Evolutionary conservation across 140 eudicot species (phyloP).

Genomic region (Bidens hawaiensis): DNA sequence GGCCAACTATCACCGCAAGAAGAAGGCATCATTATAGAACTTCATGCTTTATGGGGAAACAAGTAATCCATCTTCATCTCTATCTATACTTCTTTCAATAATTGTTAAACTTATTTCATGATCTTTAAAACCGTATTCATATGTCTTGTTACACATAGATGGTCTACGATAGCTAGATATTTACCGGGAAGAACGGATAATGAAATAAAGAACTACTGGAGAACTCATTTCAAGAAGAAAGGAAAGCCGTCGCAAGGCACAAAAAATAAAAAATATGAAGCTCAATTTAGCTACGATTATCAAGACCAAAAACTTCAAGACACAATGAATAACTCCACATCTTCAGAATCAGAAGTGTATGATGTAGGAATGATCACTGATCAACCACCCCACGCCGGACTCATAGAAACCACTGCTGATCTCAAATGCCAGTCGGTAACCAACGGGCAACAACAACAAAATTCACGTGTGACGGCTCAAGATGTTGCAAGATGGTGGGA

Average conservation of each 20-base stretch:
- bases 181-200: constrained; percentile 77
- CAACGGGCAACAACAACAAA: constrained; percentile 12
- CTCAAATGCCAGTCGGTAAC: not conserved
- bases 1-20: constrained; percentile 77
- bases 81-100: not conserved
- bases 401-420: not conserved
- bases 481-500: constrained; percentile 35
- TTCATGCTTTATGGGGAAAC: constrained; percentile 89
- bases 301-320: constrained; percentile 2
- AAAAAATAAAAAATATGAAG: constrained; percentile 17
- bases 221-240: constrained; percentile 74
- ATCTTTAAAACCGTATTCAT: not conserved
- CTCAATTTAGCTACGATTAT: constrained; percentile 6
- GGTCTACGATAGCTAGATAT: constrained; percentile 82
- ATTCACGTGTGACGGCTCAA: constrained; percentile 27
- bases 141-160: constrained; percentile 28
- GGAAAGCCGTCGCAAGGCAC: constrained; percentile 23
- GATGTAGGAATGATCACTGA: constrained; percentile 11
- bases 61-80: constrained; percentile 36
- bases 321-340: constrained; percentile 9
- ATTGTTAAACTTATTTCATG: not conserved
- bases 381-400: constrained; percentile 12
- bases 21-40: constrained; percentile 83
- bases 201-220: constrained; percentile 69
- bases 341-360: constrained; percentile 11